phyloP scores from a whole-genome alignment of 805 yeast species.

The Kluyveromyces lactis region DNA sequence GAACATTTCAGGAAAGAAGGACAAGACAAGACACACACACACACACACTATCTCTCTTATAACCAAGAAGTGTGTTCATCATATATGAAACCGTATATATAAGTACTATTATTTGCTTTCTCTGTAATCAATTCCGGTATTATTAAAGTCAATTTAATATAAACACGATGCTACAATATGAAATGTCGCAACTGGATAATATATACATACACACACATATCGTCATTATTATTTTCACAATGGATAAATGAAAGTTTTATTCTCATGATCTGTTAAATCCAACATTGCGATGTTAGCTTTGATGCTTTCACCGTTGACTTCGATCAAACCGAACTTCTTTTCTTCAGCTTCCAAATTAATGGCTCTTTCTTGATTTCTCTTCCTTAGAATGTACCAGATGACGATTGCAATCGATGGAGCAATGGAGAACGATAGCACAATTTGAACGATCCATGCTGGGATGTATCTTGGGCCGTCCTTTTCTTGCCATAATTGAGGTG shows the following conservation, averaged over 20 bases:
- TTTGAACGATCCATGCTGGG: constrained; percentile 48
- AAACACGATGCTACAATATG: too few relatives aligned
- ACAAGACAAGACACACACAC: too few relatives aligned
- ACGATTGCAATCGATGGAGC: constrained; percentile 39
- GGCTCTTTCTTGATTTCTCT: constrained; percentile 37
- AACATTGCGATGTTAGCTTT: constrained; percentile 32
- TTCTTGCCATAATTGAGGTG: constrained; percentile 49
- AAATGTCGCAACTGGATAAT: too few relatives aligned
- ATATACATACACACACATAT: too few relatives aligned
- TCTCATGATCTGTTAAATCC: constrained; percentile 48
- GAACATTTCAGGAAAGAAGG: background rate
- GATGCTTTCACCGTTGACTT: constrained; percentile 24
- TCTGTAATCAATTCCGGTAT: too few relatives aligned
- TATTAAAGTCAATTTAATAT: too few relatives aligned
- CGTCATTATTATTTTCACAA: too few relatives aligned
- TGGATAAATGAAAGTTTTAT: constrained; percentile 45
- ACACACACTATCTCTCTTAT: too few relatives aligned
- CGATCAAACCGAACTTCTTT: constrained; percentile 24
- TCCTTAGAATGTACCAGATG: constrained; percentile 37
- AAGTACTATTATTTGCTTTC: too few relatives aligned
- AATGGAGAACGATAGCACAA: constrained; percentile 39
- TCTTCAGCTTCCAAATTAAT: constrained; percentile 13
- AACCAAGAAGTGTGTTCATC: too few relatives aligned
- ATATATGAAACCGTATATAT: too few relatives aligned
- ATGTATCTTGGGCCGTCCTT: constrained; percentile 39